These are phyloP conservation scores for Stereum hirsutum DNA, from an alignment of 1,284 basidiomycete genomes.

Conservation along the genomic window DNA sequence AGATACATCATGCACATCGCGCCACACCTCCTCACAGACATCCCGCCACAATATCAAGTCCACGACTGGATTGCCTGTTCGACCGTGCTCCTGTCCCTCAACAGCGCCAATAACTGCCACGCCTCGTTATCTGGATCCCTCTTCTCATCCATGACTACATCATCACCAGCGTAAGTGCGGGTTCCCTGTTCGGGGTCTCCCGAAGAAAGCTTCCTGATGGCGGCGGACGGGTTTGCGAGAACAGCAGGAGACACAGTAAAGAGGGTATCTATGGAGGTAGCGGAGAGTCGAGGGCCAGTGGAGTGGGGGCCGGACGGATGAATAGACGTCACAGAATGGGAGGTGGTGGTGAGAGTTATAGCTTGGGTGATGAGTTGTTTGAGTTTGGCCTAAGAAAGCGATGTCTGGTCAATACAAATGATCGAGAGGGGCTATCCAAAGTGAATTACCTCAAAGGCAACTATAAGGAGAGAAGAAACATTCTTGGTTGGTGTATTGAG, in stretches of 20 bases:
- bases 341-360: conserved; percentile 64
- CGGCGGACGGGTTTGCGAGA: conserved; percentile 66
- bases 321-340: conserved; percentile 68
- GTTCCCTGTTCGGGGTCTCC: conserved; percentile 49
- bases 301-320: conserved; percentile 44
- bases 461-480: conserved; percentile 60
- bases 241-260: conserved; percentile 72
- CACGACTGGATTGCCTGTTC: conserved; percentile 42
- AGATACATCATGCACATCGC: too few species aligned
- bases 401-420: neutral
- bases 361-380: conserved; percentile 77
- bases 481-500: conserved; percentile 47
- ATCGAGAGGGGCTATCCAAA: neutral
- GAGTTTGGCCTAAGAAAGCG: conserved; percentile 50
- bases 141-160: conserved; percentile 43
- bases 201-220: conserved; percentile 57
- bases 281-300: conserved; percentile 45
- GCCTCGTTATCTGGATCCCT: conserved; percentile 56
- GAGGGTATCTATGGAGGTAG: conserved; percentile 63
- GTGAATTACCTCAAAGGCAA: conserved; percentile 61
- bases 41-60: too few species aligned
- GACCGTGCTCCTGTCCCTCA: conserved; percentile 68
- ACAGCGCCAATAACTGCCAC: conserved; percentile 67
- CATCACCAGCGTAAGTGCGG: conserved; percentile 46
- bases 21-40: too few species aligned